These are phyloP conservation scores for Astragalus membranaceus DNA, from an alignment of 306 rosid genomes.

Conservation along the genomic window DNA sequence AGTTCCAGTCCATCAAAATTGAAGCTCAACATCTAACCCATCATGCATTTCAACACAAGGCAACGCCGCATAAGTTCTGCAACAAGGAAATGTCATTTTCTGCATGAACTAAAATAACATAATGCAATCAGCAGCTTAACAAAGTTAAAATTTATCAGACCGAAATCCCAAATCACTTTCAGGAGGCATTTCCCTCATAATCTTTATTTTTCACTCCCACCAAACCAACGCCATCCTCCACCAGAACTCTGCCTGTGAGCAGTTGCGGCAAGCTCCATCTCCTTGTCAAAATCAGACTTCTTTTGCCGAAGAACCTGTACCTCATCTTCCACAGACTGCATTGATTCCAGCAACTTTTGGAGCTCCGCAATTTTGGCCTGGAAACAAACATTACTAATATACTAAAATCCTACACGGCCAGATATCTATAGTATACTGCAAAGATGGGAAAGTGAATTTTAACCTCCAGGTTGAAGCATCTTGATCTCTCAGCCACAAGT, in stretches of 20 bases:
- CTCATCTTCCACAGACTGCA: slow-evolving; percentile 74
- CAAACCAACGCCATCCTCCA: slow-evolving; percentile 86
- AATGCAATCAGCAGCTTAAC: slow-evolving; percentile 12
- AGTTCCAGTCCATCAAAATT: slow-evolving; percentile 27
- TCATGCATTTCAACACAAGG: slow-evolving; percentile 21
- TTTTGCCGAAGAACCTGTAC: slow-evolving; percentile 72
- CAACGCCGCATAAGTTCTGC: slow-evolving; percentile 15
- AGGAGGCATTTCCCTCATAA: neutral
- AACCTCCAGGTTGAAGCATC: slow-evolving; percentile 95
- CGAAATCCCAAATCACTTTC: slow-evolving; percentile 16
- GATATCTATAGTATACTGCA: neutral
- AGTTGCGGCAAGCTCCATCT: slow-evolving; percentile 58
- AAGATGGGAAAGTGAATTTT: neutral
- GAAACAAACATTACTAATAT: slow-evolving; percentile 15
- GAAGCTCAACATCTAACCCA: slow-evolving; percentile 17
- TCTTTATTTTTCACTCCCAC: slow-evolving; percentile 28
- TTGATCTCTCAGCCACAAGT: slow-evolving; percentile 87
- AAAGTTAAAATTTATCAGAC: slow-evolving; percentile 5
- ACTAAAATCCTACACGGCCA: neutral
- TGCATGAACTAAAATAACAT: slow-evolving; percentile 11
- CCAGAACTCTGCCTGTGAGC: slow-evolving; percentile 79
- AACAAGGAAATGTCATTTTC: slow-evolving; percentile 10
- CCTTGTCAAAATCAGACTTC: slow-evolving; percentile 66
- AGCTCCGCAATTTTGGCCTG: slow-evolving; percentile 90
- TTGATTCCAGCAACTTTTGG: slow-evolving; percentile 63